A percentile compares a stretch with the other conserved stretches of the same genome.
These are phyloP conservation scores for Yamadazyma insecticola DNA, from an alignment of 805 yeast genomes.

Conservation along the genomic window DNA sequence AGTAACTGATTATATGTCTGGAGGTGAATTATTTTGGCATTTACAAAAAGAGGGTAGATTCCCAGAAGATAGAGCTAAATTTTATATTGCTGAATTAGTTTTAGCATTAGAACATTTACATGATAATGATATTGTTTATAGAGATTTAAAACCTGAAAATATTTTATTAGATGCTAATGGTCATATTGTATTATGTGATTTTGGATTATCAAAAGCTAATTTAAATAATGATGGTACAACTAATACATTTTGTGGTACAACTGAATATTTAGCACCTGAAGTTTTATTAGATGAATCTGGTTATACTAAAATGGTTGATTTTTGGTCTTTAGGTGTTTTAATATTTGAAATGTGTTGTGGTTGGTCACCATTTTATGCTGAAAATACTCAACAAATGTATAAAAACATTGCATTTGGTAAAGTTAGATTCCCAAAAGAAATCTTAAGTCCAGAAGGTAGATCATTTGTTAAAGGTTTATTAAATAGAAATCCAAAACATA, in stretches of 20 bases:
- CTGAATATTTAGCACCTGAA: constrained; percentile 97
- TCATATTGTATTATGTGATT: constrained; percentile 95
- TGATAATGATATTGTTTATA: constrained; percentile 91
- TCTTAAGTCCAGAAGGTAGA: constrained; percentile 87
- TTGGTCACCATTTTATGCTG: constrained; percentile 98
- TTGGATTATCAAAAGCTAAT: constrained; percentile 94
- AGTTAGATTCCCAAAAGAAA: constrained; percentile 95
- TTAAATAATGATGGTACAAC: constrained; percentile 82
- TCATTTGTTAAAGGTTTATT: constrained; percentile 92
- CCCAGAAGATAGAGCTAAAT: constrained; percentile 89
- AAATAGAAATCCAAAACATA: constrained; percentile 92
- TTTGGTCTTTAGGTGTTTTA: constrained; percentile 96
- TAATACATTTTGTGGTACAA: constrained; percentile 97
- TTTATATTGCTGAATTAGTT: constrained; percentile 93
- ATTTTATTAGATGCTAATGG: constrained; percentile 94
- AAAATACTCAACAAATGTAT: constrained; percentile 97
- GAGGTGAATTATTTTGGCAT: constrained; percentile 97
- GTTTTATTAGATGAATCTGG: constrained; percentile 93
- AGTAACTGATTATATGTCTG: constrained; percentile 97
- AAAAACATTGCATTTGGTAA: constrained; percentile 98
- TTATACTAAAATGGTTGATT: constrained; percentile 97
- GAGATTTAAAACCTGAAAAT: constrained; percentile 97
- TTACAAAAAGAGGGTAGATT: constrained; percentile 95
- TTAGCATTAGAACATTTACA: constrained; percentile 92
- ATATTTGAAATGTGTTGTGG: constrained; percentile 99